These are phyloP conservation scores for Talaromyces sp. DNA, from an alignment of 2,329 filamentous ascomycete genomes.

Conservation along the genomic window DNA sequence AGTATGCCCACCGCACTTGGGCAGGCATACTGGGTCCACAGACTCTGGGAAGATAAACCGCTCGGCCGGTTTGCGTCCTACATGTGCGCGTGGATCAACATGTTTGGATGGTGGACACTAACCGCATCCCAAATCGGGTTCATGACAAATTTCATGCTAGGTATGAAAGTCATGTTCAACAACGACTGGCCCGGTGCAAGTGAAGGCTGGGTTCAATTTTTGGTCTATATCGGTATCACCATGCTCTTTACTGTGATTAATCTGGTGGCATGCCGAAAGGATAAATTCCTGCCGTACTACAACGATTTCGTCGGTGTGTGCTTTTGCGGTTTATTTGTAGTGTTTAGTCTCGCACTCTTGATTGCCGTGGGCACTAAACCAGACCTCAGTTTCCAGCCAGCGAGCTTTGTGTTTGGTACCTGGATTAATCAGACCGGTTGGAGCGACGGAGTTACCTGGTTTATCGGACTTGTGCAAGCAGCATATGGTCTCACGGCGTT, in stretches of 20 bases:
- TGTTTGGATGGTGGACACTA: constrained; percentile 58
- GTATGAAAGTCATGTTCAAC: constrained; percentile 56
- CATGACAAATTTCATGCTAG: constrained; percentile 57
- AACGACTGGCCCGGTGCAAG: constrained; percentile 46
- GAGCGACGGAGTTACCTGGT: constrained; percentile 56
- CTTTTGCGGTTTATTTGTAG: constrained; percentile 53
- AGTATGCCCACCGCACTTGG: constrained; percentile 60
- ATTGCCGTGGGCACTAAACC: constrained; percentile 51
- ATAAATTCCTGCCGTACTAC: constrained; percentile 49
- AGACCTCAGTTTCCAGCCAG: constrained; percentile 48
- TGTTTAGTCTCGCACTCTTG: constrained; percentile 51
- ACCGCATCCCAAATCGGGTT: constrained; percentile 57
- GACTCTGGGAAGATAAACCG: constrained; percentile 36
- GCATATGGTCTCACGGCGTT: constrained; percentile 58
- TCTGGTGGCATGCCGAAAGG: constrained; percentile 51
- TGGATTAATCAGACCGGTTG: constrained; percentile 55
- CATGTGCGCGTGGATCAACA: constrained; percentile 60
- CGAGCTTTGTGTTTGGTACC: constrained; percentile 51
- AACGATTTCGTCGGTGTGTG: constrained; percentile 57
- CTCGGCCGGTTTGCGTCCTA: constrained; percentile 53
- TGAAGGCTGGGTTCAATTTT: constrained; percentile 53
- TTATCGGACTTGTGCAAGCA: constrained; percentile 56
- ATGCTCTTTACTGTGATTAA: constrained; percentile 51
- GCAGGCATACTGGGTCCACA: constrained; percentile 57
- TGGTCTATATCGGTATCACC: constrained; percentile 55